A percentile compares a stretch with the other conserved stretches of the same genome.
Conservation (phyloP, 2,329 filamentous ascomycete genomes). For the Huntiella decipiens region DNA sequence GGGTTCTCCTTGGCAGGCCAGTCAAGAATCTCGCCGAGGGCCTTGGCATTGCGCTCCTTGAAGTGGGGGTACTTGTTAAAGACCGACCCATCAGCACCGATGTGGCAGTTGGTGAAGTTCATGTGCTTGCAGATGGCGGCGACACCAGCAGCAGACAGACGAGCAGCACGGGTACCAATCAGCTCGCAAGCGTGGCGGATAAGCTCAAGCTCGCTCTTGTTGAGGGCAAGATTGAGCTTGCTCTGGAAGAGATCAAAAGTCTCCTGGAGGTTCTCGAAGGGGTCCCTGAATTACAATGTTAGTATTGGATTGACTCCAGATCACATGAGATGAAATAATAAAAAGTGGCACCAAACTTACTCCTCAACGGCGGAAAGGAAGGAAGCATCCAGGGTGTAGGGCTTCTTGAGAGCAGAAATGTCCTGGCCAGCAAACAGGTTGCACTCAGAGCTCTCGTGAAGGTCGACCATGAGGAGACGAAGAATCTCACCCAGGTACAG, state of each 20-base stretch:
- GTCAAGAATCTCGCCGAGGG: constrained; percentile 86
- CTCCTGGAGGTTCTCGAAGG: constrained; percentile 86
- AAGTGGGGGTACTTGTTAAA: constrained; percentile 99
- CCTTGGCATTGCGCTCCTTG: constrained; percentile 76
- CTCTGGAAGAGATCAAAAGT: constrained; percentile 65
- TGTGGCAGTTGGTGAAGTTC: constrained; percentile 69
- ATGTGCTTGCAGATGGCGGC: constrained; percentile 97
- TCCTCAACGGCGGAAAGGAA: constrained; percentile 89
- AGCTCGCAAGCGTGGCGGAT: constrained; percentile 77
- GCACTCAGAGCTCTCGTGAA: constrained; percentile 58
- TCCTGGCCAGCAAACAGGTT: constrained; percentile 74
- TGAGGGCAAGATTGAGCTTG: constrained; percentile 53
- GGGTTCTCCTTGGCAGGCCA: constrained; percentile 47
- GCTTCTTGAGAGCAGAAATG: constrained; percentile 58
- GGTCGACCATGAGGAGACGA: constrained; percentile 66
- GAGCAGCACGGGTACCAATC: constrained; percentile 84
- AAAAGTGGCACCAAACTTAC: constrained; percentile 22
- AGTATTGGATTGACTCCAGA: not conserved
- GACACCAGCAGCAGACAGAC: constrained; percentile 84
- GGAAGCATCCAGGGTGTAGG: constrained; percentile 80
- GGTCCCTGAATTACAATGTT: constrained; percentile 41
- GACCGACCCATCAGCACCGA: constrained; percentile 89
- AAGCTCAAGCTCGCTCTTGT: constrained; percentile 67
- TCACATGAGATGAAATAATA: not conserved
- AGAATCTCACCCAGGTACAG: constrained; percentile 91